Evolutionary conservation across 176 grass and related monocot genomes (phyloP).

Genomic region (Tillandsia leiboldiana): DNA sequence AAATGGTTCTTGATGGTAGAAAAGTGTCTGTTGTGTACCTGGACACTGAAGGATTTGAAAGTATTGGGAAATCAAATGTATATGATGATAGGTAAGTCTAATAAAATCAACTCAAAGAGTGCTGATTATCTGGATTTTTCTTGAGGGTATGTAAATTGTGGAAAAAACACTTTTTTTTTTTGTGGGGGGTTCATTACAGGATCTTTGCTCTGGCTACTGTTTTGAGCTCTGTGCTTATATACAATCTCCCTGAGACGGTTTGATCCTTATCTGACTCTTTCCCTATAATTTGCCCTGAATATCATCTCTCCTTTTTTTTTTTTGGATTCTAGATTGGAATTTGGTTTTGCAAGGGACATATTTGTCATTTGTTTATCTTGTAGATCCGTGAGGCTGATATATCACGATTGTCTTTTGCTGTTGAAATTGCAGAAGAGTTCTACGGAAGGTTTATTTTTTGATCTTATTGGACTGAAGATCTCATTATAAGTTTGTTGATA

Average conservation of each 20-base stretch:
- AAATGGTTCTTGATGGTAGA: conserved; percentile 58
- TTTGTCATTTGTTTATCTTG: conserved; percentile 18
- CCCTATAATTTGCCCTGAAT: neutral
- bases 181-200: conserved; percentile 22
- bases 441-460: conserved; percentile 61
- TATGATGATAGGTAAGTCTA: conserved; percentile 91
- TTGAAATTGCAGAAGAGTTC: conserved; percentile 94
- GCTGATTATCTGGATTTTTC: neutral
- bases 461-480: conserved; percentile 13
- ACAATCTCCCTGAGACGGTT: conserved; percentile 94
- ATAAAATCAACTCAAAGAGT: neutral
- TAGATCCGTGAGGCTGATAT: conserved; percentile 95
- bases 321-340: neutral
- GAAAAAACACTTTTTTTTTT: neutral
- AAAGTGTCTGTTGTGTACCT: conserved; percentile 80
- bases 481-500: conserved; percentile 7
- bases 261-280: conserved; percentile 21
- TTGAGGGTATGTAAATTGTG: neutral
- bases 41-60: conserved; percentile 95
- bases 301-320: neutral
- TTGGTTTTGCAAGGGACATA: neutral
- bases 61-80: conserved; percentile 94
- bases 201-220: conserved; percentile 93
- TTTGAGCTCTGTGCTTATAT: conserved; percentile 87
- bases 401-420: conserved; percentile 84